Percentiles rank a stretch among this genome's conserved stretches.
These are phyloP conservation scores for Cornus kousa DNA, from an alignment of 148 eudicot genomes.

Conservation along the genomic window DNA sequence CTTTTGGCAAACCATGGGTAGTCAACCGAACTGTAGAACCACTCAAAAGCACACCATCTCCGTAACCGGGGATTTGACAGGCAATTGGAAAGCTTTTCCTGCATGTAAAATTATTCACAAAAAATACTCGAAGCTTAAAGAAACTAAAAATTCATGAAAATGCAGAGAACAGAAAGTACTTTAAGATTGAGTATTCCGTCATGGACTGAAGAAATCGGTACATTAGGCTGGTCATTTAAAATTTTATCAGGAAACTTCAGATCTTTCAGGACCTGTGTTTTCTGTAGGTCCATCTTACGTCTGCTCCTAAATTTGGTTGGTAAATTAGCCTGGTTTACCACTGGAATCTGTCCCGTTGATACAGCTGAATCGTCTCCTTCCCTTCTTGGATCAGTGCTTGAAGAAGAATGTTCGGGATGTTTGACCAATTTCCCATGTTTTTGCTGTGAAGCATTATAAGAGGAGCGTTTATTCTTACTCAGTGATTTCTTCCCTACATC, in stretches of 20 bases:
- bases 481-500: constrained; percentile 46
- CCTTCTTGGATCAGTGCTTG: constrained; percentile 60
- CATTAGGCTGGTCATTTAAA: constrained; percentile 34
- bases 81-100: constrained; percentile 70
- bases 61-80: constrained; percentile 51
- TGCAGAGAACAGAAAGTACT: background rate
- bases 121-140: background rate
- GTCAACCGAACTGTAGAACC: constrained; percentile 99
- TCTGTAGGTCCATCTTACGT: constrained; percentile 58
- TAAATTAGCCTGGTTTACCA: constrained; percentile 34
- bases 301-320: constrained; percentile 65
- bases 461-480: constrained; percentile 46
- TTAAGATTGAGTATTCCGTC: constrained; percentile 37
- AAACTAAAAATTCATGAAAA: constrained; percentile 4
- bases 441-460: constrained; percentile 51
- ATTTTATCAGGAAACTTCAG: constrained; percentile 33
- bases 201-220: constrained; percentile 28
- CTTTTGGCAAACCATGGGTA: constrained; percentile 99
- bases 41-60: constrained; percentile 90
- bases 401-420: constrained; percentile 62
- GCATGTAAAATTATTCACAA: constrained; percentile 16
- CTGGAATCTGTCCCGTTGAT: constrained; percentile 49
- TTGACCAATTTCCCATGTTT: constrained; percentile 45
- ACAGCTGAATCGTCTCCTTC: constrained; percentile 71
- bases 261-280: constrained; percentile 42